Conservation (phyloP, 164 flowering plant genomes). For the Nymphaea colorata region DNA sequence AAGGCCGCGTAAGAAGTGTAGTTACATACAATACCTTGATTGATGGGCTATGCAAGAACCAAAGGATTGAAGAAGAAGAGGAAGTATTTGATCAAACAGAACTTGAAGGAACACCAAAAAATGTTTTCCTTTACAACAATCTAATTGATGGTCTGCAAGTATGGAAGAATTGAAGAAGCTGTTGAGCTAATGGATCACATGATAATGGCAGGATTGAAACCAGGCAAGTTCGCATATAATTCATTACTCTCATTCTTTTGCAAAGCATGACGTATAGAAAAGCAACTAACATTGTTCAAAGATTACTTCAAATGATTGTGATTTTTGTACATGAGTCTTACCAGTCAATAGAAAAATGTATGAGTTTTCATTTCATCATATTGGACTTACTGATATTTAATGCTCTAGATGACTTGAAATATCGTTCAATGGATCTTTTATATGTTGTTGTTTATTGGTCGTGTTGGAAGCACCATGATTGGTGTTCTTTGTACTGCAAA, state of each 20-base stretch:
- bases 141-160: slow-evolving; percentile 74
- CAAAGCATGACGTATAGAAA: slow-evolving; percentile 55
- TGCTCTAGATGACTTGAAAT: too few species aligned
- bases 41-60: slow-evolving; percentile 64
- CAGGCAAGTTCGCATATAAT: slow-evolving; percentile 76
- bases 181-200: slow-evolving; percentile 75
- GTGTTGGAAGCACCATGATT: too few species aligned
- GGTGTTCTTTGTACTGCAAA: too few species aligned
- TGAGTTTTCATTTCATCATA: too few species aligned
- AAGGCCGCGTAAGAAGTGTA: slow-evolving; percentile 58
- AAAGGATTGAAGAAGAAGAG: slow-evolving; percentile 63
- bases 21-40: slow-evolving; percentile 73
- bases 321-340: too few species aligned
- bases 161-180: slow-evolving; percentile 56
- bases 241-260: slow-evolving; percentile 63
- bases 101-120: slow-evolving; percentile 65
- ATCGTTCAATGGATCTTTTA: too few species aligned
- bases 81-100: slow-evolving; percentile 92
- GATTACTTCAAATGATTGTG: slow-evolving; percentile 69
- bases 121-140: slow-evolving; percentile 61
- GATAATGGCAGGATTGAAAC: slow-evolving; percentile 71
- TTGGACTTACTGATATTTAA: too few species aligned
- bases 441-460: too few species aligned
- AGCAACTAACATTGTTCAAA: slow-evolving; percentile 73
- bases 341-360: too few species aligned